These are phyloP conservation scores for Colletotrichum cereale DNA, from an alignment of 2,329 filamentous ascomycete species.

Conservation along the genomic window DNA sequence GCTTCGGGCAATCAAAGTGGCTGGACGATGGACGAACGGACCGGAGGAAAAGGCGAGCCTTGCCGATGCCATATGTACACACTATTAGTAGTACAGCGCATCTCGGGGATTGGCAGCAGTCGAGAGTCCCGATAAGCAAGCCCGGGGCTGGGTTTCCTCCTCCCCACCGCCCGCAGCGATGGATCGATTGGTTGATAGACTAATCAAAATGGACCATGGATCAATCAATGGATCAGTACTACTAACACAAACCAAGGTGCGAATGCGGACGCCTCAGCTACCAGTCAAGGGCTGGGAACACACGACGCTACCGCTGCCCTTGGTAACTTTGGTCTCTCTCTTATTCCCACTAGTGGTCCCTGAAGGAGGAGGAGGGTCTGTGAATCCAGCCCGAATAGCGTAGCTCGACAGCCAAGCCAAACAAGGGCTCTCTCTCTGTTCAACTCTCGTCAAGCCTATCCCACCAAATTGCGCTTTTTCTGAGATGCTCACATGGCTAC, in stretches of 20 bases:
- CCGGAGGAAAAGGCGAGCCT: background rate
- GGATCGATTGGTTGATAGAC: background rate
- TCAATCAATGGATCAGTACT: background rate
- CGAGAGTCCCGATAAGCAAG: slow-evolving; percentile 34
- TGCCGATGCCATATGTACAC: slow-evolving; percentile 4
- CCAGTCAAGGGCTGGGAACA: slow-evolving; percentile 23
- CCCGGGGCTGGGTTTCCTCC: slow-evolving; percentile 12
- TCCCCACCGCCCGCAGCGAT: slow-evolving; percentile 19
- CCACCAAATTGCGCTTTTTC: background rate
- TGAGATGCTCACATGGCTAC: slow-evolving; percentile 1
- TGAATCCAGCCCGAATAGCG: too few relatives aligned
- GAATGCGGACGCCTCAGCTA: slow-evolving; percentile 37
- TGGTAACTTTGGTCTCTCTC: slow-evolving; percentile 16
- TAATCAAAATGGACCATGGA: background rate
- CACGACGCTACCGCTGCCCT: slow-evolving; percentile 33
- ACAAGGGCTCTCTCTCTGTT: background rate
- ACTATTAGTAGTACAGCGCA: background rate
- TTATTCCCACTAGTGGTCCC: background rate
- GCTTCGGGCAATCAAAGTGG: background rate
- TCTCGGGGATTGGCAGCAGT: slow-evolving; percentile 28
- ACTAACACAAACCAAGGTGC: slow-evolving; percentile 12
- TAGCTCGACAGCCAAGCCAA: background rate
- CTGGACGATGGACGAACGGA: slow-evolving; percentile 10
- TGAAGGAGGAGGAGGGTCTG: background rate
- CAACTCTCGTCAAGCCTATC: background rate